Percentiles rank a stretch among this genome's conserved stretches.
phyloP scores from a whole-genome alignment of 768 basidiomycete species.

The Cystofilobasidium capitatum region DNA sequence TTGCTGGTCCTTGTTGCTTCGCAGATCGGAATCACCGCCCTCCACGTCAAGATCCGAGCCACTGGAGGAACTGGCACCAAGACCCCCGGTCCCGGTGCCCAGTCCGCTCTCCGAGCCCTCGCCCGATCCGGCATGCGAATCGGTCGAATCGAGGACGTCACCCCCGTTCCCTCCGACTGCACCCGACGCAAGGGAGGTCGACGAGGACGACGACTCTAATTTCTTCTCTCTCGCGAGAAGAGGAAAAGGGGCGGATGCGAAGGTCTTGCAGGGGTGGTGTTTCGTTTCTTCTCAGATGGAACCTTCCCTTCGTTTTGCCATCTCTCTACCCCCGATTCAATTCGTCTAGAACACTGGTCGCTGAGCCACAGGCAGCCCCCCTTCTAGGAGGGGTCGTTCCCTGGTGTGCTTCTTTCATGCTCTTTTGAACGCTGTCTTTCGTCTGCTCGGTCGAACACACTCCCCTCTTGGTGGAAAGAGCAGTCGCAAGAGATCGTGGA shows the following conservation, averaged over 20 bases:
- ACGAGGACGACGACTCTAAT: slow-evolving; percentile 30
- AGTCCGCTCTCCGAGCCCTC: slow-evolving; percentile 93
- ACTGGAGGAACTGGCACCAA: slow-evolving; percentile 97
- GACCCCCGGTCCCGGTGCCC: slow-evolving; percentile 96
- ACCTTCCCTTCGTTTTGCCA: background rate
- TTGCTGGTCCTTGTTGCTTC: background rate
- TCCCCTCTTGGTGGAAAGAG: too few relatives aligned
- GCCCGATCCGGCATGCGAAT: slow-evolving; percentile 98
- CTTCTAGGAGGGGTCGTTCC: too few relatives aligned
- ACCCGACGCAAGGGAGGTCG: slow-evolving; percentile 79
- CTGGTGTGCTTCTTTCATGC: slow-evolving; percentile 9
- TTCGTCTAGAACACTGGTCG: background rate
- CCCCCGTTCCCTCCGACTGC: slow-evolving; percentile 75
- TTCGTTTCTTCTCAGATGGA: background rate
- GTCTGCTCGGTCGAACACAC: too few relatives aligned
- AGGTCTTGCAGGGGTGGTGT: background rate
- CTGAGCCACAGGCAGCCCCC: background rate
- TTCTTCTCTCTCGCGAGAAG: background rate
- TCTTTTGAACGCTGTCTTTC: background rate
- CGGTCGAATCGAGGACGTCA: slow-evolving; percentile 68
- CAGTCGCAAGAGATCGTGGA: too few relatives aligned
- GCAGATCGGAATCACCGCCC: slow-evolving; percentile 71
- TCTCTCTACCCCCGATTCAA: too few relatives aligned
- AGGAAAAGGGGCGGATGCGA: background rate
- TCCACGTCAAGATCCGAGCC: slow-evolving; percentile 96